Percentiles rank a stretch among this genome's conserved stretches.
phyloP scores from a whole-genome alignment of 1,284 basidiomycete species.

The Ustilago loliicola region DNA sequence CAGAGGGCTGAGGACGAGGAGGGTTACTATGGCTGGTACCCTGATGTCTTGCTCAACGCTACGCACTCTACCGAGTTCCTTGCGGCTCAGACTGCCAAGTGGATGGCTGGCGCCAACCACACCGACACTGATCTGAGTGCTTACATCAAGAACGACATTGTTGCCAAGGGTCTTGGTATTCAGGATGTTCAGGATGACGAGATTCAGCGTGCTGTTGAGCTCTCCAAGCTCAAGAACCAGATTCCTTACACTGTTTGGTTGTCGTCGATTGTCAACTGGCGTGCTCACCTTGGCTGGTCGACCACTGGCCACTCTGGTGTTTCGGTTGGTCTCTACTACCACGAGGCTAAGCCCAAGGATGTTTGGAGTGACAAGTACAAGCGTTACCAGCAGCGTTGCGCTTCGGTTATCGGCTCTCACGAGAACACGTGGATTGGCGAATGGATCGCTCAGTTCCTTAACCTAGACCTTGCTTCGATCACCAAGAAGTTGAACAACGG shows the following conservation, averaged over 20 bases:
- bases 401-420: constrained; percentile 52
- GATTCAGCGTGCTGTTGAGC: constrained; percentile 45
- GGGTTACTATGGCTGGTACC: constrained; percentile 58
- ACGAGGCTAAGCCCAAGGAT: constrained; percentile 43
- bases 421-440: constrained; percentile 64
- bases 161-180: constrained; percentile 51
- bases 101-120: constrained; percentile 52
- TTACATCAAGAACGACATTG: constrained; percentile 53
- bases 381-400: constrained; percentile 24
- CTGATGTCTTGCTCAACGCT: constrained; percentile 60
- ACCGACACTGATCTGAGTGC: constrained; percentile 56
- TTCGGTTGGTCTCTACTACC: constrained; percentile 55
- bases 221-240: constrained; percentile 45
- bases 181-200: constrained; percentile 56
- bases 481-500: constrained; percentile 57
- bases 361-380: constrained; percentile 30
- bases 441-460: constrained; percentile 50
- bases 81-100: constrained; percentile 45
- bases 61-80: constrained; percentile 67
- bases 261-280: constrained; percentile 56
- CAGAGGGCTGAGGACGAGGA: constrained; percentile 55
- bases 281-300: constrained; percentile 60
- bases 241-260: constrained; percentile 50
- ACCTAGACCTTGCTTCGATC: constrained; percentile 51
- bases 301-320: constrained; percentile 59